A percentile compares a stretch with the other conserved stretches of the same genome.
These are phyloP conservation scores for maize (Zea mays) DNA, from an alignment of 176 grass and related monocot species.

Conservation along the genomic window DNA sequence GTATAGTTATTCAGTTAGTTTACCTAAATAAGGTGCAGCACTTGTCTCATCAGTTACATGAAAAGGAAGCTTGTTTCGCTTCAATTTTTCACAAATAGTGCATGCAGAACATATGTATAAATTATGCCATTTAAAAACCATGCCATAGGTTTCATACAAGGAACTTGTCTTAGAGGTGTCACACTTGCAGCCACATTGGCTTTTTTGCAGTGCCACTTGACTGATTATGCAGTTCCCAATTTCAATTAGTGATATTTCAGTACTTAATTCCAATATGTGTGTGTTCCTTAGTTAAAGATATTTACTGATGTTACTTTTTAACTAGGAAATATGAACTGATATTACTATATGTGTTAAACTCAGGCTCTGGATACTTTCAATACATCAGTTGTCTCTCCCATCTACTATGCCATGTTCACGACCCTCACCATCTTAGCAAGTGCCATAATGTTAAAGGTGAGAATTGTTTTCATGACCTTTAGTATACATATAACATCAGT, in stretches of 20 bases:
- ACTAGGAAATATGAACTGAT: slow-evolving; percentile 2
- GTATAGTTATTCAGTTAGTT: slow-evolving; percentile 82
- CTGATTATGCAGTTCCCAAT: neutral
- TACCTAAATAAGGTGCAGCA: slow-evolving; percentile 90
- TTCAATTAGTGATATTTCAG: neutral
- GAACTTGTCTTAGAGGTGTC: neutral
- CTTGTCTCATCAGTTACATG: neutral
- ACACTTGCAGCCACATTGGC: neutral
- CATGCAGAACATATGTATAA: neutral
- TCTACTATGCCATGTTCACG: slow-evolving; percentile 98
- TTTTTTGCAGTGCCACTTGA: neutral
- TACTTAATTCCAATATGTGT: neutral
- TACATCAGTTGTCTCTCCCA: slow-evolving; percentile 94
- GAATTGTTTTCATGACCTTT: neutral
- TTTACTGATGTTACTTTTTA: neutral
- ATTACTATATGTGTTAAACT: slow-evolving; percentile 20
- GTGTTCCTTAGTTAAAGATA: neutral
- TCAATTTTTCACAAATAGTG: neutral
- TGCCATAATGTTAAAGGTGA: slow-evolving; percentile 99
- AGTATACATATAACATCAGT: neutral
- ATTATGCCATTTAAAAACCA: neutral
- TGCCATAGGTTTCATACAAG: neutral
- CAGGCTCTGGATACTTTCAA: slow-evolving; percentile 98
- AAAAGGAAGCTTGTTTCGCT: neutral
- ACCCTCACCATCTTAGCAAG: slow-evolving; percentile 96